Evolutionary conservation across 768 basidiomycete genomes (phyloP).

Genomic region (Lactarius deliciosus): DNA sequence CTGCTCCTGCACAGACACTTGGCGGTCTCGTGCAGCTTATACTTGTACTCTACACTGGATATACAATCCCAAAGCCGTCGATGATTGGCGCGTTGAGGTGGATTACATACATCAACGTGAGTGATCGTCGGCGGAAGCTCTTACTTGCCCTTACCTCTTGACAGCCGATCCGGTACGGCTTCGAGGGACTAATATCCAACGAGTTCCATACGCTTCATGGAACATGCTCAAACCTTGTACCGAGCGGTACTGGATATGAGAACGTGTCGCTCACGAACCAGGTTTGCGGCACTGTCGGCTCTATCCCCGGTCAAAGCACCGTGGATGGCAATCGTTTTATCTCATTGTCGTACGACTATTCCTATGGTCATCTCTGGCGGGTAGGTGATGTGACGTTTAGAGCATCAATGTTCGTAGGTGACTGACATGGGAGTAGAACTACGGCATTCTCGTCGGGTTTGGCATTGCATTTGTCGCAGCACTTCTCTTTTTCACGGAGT

Average conservation of each 20-base stretch:
- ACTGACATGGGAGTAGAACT: slow-evolving; percentile 44
- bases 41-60: slow-evolving; percentile 59
- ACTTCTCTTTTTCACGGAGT: slow-evolving; percentile 61
- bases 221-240: slow-evolving; percentile 56
- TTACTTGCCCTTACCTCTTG: slow-evolving; percentile 32
- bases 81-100: slow-evolving; percentile 72
- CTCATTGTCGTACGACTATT: slow-evolving; percentile 43
- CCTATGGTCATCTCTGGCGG: slow-evolving; percentile 50
- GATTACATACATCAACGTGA: slow-evolving; percentile 63
- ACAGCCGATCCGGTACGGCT: slow-evolving; percentile 68
- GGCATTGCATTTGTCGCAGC: slow-evolving; percentile 54
- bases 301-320: slow-evolving; percentile 53
- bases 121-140: slow-evolving; percentile 22
- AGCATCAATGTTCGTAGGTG: neutral
- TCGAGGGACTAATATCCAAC: slow-evolving; percentile 74
- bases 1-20: slow-evolving; percentile 62
- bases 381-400: slow-evolving; percentile 33
- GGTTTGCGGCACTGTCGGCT: slow-evolving; percentile 72
- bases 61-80: slow-evolving; percentile 55
- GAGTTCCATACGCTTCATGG: slow-evolving; percentile 76
- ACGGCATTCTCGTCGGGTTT: slow-evolving; percentile 70
- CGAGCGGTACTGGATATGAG: slow-evolving; percentile 63
- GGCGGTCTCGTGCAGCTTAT: slow-evolving; percentile 52
- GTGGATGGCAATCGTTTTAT: slow-evolving; percentile 65
- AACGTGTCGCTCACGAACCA: slow-evolving; percentile 59